Evolutionary conservation across 805 yeast genomes (phyloP).

Genomic region (Kuraishia hungarica): DNA sequence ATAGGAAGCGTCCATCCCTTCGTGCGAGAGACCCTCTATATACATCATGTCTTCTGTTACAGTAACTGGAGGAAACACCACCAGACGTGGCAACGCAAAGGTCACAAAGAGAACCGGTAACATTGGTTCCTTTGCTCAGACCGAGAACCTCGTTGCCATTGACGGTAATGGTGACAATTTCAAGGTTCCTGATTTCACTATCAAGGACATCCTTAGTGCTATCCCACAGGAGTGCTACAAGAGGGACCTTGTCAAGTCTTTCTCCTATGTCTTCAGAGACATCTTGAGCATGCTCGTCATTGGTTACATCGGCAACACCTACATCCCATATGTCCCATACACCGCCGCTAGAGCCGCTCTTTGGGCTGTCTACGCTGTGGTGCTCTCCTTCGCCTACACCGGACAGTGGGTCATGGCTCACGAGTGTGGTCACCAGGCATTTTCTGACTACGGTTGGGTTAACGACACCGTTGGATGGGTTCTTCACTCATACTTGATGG

Average conservation of each 20-base stretch:
- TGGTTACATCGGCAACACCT: constrained; percentile 32
- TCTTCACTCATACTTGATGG: constrained; percentile 45
- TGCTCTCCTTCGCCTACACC: constrained; percentile 41
- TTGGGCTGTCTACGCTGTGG: constrained; percentile 31
- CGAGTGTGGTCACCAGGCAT: constrained; percentile 60
- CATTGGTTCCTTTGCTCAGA: constrained; percentile 12
- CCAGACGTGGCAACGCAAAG: background rate
- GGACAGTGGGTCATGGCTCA: constrained; percentile 59
- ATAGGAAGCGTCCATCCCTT: background rate
- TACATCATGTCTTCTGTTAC: constrained; percentile 1
- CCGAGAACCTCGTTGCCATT: constrained; percentile 25
- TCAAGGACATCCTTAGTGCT: constrained; percentile 46
- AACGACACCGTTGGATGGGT: constrained; percentile 56
- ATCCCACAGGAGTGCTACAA: constrained; percentile 57
- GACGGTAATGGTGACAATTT: constrained; percentile 47
- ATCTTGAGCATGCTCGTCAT: constrained; percentile 32
- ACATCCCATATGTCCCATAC: constrained; percentile 32
- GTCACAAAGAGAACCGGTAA: constrained; percentile 11
- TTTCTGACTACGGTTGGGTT: constrained; percentile 42
- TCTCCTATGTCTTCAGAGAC: constrained; percentile 47
- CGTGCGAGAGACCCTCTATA: background rate
- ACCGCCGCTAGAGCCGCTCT: constrained; percentile 26
- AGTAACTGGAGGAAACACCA: background rate
- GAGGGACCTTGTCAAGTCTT: constrained; percentile 38
- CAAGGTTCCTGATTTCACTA: constrained; percentile 54